Percentiles rank a stretch among this genome's conserved stretches.
Evolutionary conservation across 768 basidiomycete genomes (phyloP).

Genomic region (Tricholoma bakamatsutake): DNA sequence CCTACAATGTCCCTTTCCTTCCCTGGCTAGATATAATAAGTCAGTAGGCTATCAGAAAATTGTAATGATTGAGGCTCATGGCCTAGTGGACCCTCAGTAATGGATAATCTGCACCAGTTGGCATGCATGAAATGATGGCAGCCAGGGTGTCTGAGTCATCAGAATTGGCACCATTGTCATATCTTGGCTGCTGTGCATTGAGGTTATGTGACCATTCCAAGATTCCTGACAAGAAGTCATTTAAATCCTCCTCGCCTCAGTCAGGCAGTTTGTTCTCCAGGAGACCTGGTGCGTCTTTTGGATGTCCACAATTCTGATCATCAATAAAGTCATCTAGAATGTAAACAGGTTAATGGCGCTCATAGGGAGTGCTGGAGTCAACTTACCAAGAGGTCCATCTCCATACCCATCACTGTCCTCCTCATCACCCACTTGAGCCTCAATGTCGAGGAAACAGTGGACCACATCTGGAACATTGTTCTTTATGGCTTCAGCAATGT

Average conservation of each 20-base stretch:
- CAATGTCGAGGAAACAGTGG: not conserved
- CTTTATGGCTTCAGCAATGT: not conserved
- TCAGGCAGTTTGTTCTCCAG: not conserved
- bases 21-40: not conserved
- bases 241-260: not conserved
- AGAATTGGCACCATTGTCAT: not conserved
- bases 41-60: not conserved
- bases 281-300: not conserved
- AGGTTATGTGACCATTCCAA: not conserved
- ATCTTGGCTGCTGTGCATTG: too few relatives aligned
- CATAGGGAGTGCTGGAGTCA: not conserved
- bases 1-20: not conserved
- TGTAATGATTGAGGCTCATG: not conserved
- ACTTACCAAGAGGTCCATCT: not conserved
- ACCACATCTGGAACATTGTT: not conserved
- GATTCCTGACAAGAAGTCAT: not conserved
- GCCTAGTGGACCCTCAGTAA: not conserved
- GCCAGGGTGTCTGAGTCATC: not conserved
- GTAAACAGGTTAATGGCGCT: not conserved
- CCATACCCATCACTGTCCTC: not conserved
- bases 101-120: not conserved
- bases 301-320: not conserved
- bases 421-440: not conserved
- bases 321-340: conserved; percentile 4
- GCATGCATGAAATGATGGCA: not conserved